Percentiles rank a stretch among this genome's conserved stretches.
phyloP scores from a whole-genome alignment of 441 rosid species.

The Pelargonium exstipulatum region DNA sequence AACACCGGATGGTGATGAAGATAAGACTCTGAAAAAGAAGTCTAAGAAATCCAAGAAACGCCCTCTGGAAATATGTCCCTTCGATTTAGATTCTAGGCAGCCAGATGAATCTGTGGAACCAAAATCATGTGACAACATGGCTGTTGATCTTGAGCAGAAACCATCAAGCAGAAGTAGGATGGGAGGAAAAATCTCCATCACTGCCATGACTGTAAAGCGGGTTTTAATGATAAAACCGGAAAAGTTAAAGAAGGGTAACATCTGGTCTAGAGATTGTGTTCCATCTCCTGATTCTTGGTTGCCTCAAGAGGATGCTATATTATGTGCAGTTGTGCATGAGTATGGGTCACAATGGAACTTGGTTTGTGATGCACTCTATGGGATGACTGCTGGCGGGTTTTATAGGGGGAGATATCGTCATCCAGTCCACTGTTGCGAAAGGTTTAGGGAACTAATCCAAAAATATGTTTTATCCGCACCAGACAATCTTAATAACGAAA shows the following conservation, averaged over 20 bases:
- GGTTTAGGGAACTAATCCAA: slow-evolving; percentile 85
- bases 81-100: slow-evolving; percentile 39
- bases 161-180: slow-evolving; percentile 58
- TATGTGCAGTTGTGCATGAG: slow-evolving; percentile 98
- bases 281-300: slow-evolving; percentile 91
- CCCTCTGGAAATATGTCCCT: slow-evolving; percentile 29
- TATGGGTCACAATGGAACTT: slow-evolving; percentile 94
- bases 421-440: slow-evolving; percentile 91
- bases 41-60: slow-evolving; percentile 63
- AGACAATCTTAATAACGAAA: slow-evolving; percentile 60
- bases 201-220: slow-evolving; percentile 82
- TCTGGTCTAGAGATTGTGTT: slow-evolving; percentile 94
- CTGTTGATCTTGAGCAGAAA: slow-evolving; percentile 62
- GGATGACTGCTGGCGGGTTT: slow-evolving; percentile 93
- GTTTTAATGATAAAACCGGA: slow-evolving; percentile 77
- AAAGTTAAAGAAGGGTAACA: slow-evolving; percentile 81
- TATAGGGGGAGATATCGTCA: slow-evolving; percentile 93
- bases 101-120: slow-evolving; percentile 39
- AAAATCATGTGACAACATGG: slow-evolving; percentile 33
- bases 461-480: slow-evolving; percentile 62
- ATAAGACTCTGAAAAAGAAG: slow-evolving; percentile 60
- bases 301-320: slow-evolving; percentile 95
- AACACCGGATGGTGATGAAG: slow-evolving; percentile 40
- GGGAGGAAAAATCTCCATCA: slow-evolving; percentile 75
- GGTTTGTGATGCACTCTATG: slow-evolving; percentile 67